A percentile compares a stretch with the other conserved stretches of the same genome.
Evolutionary conservation across 441 rosid species (phyloP).

Genomic region (Francoa sonchifolia): DNA sequence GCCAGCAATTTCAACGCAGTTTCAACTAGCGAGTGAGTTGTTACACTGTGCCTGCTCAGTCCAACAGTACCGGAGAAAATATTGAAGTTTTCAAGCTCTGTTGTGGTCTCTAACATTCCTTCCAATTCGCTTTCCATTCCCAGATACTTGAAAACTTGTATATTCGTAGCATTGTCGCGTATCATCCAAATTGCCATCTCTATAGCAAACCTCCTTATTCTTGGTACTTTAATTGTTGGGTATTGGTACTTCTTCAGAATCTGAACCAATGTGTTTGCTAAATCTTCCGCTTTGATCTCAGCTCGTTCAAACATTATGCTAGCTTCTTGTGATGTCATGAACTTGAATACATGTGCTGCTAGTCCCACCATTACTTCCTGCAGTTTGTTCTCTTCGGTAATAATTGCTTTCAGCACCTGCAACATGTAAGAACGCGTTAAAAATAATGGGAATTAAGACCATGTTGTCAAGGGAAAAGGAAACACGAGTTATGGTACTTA

Average conservation of each 20-base stretch:
- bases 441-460: background rate
- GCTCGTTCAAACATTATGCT: conserved; percentile 25
- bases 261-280: conserved; percentile 31
- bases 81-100: conserved; percentile 78
- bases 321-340: conserved; percentile 43
- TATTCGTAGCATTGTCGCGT: conserved; percentile 29
- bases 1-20: conserved; percentile 40
- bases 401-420: conserved; percentile 57
- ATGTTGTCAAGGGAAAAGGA: background rate
- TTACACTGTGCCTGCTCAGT: conserved; percentile 51
- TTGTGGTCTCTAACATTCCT: conserved; percentile 59
- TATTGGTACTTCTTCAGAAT: conserved; percentile 42
- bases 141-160: conserved; percentile 26
- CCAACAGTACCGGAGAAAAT: conserved; percentile 83
- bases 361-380: conserved; percentile 91
- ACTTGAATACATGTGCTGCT: conserved; percentile 54
- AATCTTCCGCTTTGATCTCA: conserved; percentile 33
- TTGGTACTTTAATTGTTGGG: conserved; percentile 60
- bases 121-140: conserved; percentile 58
- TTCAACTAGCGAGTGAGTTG: conserved; percentile 62
- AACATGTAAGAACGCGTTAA: conserved; percentile 4
- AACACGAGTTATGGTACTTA: conserved; percentile 26
- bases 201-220: conserved; percentile 65
- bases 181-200: conserved; percentile 86
- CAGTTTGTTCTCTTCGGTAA: conserved; percentile 42